A percentile compares a stretch with the other conserved stretches of the same genome.
Conservation (phyloP, 768 basidiomycete species). For the Fomitopsis pulvina region DNA sequence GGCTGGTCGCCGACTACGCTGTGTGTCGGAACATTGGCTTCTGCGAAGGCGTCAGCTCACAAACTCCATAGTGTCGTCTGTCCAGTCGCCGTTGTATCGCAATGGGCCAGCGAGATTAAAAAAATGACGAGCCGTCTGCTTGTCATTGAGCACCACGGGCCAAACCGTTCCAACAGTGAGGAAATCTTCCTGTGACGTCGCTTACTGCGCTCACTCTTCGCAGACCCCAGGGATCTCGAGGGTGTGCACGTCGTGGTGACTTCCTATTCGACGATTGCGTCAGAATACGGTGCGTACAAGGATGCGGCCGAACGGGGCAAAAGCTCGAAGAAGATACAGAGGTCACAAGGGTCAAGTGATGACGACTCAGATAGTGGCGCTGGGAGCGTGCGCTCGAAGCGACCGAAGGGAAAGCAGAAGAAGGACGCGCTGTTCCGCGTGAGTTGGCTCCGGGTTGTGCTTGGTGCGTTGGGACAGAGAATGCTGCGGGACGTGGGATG, state of each 20-base stretch:
- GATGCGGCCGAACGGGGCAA: conserved; percentile 53
- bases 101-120: conserved; percentile 85
- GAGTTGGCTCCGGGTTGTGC: conserved; percentile 80
- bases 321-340: conserved; percentile 26
- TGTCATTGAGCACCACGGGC: conserved; percentile 82
- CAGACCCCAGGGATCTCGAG: conserved; percentile 50
- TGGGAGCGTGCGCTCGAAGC: conserved; percentile 35
- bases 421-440: conserved; percentile 69
- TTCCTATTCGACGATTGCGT: conserved; percentile 78
- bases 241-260: conserved; percentile 75
- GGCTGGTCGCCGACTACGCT: conserved; percentile 70
- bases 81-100: conserved; percentile 80
- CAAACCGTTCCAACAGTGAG: conserved; percentile 61
- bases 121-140: conserved; percentile 61
- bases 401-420: conserved; percentile 38
- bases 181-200: background rate
- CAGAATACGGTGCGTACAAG: conserved; percentile 58
- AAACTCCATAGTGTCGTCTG: conserved; percentile 61
- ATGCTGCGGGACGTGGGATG: background rate
- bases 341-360: conserved; percentile 17
- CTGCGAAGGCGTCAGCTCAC: background rate
- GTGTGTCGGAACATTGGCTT: conserved; percentile 32
- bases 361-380: conserved; percentile 40
- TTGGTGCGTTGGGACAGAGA: conserved; percentile 63
- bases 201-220: background rate